Conservation (phyloP, 208 protist species). For the Leishmania turanica region DNA sequence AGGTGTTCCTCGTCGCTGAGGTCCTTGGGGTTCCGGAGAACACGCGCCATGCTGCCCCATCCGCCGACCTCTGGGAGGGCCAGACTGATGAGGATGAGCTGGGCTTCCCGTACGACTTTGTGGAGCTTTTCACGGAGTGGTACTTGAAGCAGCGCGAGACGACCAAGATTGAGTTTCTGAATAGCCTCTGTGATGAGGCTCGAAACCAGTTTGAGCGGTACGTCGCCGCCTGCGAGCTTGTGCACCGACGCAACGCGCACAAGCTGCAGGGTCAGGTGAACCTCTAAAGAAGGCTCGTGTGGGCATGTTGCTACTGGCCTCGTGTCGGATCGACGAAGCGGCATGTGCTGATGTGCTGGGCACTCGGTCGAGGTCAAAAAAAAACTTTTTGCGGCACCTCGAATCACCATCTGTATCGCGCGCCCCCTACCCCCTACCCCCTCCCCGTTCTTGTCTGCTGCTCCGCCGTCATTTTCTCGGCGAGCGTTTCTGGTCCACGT, state of each 20-base stretch:
- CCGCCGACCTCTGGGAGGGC: conserved; percentile 95
- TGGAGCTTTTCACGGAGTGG: conserved; percentile 94
- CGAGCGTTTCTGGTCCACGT: not conserved
- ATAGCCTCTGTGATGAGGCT: conserved; percentile 54
- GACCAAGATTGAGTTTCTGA: conserved; percentile 51
- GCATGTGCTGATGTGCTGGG: not conserved
- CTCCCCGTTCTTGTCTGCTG: not conserved
- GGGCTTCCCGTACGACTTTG: conserved; percentile 96
- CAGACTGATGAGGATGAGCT: conserved; percentile 97
- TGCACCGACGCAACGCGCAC: conserved; percentile 92
- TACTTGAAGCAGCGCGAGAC: conserved; percentile 66
- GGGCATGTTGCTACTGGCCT: too few relatives aligned
- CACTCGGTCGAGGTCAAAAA: not conserved
- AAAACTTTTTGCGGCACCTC: too few relatives aligned
- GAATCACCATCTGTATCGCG: not conserved
- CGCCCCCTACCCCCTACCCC: not conserved
- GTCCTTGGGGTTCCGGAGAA: conserved; percentile 80
- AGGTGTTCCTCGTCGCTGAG: conserved; percentile 89
- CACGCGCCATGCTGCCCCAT: conserved; percentile 88
- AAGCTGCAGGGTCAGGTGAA: conserved; percentile 84
- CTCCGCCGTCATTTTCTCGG: not conserved
- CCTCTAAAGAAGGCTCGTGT: conserved; percentile 34
- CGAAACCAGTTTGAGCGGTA: conserved; percentile 79
- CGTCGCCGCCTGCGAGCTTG: conserved; percentile 61
- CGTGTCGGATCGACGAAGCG: not conserved